Conservation (phyloP, 352 stramenopile species). For the Phytopythium chamaehyphon region DNA sequence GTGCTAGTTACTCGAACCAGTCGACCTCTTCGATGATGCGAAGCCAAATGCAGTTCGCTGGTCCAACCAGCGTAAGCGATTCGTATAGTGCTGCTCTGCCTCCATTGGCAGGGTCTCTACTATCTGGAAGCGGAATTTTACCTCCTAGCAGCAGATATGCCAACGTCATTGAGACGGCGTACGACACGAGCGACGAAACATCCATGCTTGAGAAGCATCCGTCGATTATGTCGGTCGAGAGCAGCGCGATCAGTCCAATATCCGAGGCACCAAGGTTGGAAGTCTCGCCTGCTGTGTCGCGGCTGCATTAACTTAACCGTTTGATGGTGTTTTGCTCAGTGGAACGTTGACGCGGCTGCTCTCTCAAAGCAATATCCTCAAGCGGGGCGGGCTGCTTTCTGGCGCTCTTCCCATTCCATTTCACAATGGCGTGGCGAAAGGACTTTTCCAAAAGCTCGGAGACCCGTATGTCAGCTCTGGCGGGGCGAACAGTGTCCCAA, state of each 20-base stretch:
- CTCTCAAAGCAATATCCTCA: constrained; percentile 57
- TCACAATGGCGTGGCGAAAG: constrained; percentile 8
- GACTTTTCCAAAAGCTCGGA: constrained; percentile 34
- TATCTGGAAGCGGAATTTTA: neutral
- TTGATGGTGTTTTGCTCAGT: neutral
- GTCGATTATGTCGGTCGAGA: constrained; percentile 32
- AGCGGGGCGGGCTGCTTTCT: constrained; percentile 28
- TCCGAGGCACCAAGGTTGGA: constrained; percentile 21
- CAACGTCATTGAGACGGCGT: constrained; percentile 23
- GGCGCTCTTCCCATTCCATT: constrained; percentile 29
- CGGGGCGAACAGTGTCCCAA: constrained; percentile 26
- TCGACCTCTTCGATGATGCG: constrained; percentile 20
- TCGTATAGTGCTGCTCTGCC: constrained; percentile 3
- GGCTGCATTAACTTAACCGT: neutral
- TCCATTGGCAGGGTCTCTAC: neutral
- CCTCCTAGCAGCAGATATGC: constrained; percentile 13
- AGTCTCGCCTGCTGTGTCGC: neutral
- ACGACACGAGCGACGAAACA: constrained; percentile 25
- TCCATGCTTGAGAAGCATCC: constrained; percentile 22
- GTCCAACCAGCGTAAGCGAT: constrained; percentile 6
- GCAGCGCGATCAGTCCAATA: constrained; percentile 21
- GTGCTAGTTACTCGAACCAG: constrained; percentile 34
- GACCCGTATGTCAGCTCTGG: constrained; percentile 41
- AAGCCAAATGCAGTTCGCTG: constrained; percentile 14
- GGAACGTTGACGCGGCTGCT: constrained; percentile 61